Evolutionary conservation across 352 stramenopile genomes (phyloP).

Genomic region (Pythium aquatile): DNA sequence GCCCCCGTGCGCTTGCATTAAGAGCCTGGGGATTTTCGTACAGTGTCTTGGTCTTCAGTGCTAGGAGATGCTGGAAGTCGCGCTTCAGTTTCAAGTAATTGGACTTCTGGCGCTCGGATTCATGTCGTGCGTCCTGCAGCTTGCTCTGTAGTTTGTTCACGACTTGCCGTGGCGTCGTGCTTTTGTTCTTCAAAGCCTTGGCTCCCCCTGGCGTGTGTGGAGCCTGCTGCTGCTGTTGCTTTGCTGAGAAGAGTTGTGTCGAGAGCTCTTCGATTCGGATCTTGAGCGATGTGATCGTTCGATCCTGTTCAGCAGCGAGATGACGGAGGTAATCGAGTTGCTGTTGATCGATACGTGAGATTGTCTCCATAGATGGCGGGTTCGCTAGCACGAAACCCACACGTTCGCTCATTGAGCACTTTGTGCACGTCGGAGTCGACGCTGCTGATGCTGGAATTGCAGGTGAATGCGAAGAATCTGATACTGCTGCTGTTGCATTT

Average conservation of each 20-base stretch:
- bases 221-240: background rate
- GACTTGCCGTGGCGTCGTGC: conserved; percentile 22
- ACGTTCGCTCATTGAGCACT: conserved; percentile 2
- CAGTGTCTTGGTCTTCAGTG: conserved; percentile 44
- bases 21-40: conserved; percentile 33
- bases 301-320: conserved; percentile 49
- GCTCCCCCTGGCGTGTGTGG: background rate
- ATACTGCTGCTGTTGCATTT: background rate
- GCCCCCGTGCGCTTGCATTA: conserved; percentile 32
- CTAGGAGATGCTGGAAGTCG: conserved; percentile 44
- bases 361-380: conserved; percentile 28
- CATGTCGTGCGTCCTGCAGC: conserved; percentile 38
- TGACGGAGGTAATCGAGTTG: conserved; percentile 49
- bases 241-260: conserved; percentile 17
- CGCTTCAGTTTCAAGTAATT: conserved; percentile 51
- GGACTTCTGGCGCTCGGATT: conserved; percentile 39
- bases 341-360: conserved; percentile 40
- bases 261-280: conserved; percentile 44
- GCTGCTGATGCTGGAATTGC: background rate
- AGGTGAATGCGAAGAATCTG: background rate
- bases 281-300: conserved; percentile 45
- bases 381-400: conserved; percentile 10
- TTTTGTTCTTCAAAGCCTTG: conserved; percentile 1
- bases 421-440: background rate
- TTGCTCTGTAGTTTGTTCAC: conserved; percentile 36